These are phyloP conservation scores for Nitzschia sp. DNA, from an alignment of 108 stramenopile genomes.

Conservation along the genomic window DNA sequence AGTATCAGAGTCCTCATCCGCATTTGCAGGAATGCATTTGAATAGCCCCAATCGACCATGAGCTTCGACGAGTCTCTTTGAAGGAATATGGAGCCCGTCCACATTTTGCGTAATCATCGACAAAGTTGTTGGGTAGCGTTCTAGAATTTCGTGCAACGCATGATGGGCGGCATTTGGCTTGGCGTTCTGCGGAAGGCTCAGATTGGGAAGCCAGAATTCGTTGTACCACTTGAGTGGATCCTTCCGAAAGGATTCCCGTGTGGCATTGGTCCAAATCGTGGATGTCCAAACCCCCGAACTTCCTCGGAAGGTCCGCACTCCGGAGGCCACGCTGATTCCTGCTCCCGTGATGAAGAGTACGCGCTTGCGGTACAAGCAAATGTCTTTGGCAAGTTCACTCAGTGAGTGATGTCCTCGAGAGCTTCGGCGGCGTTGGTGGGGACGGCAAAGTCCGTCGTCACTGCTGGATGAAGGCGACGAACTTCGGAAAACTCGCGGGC, in stretches of 20 bases:
- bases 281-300: slow-evolving; percentile 72
- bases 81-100: slow-evolving; percentile 34
- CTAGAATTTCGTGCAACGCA: slow-evolving; percentile 55
- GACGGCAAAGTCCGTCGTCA: not conserved
- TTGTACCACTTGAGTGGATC: slow-evolving; percentile 82
- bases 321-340: slow-evolving; percentile 81
- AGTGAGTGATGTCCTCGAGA: slow-evolving; percentile 46
- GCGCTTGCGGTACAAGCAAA: slow-evolving; percentile 36
- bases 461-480: not conserved
- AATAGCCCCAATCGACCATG: slow-evolving; percentile 70
- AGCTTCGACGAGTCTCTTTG: slow-evolving; percentile 49
- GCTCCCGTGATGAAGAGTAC: slow-evolving; percentile 86
- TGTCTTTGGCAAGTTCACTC: slow-evolving; percentile 41
- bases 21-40: slow-evolving; percentile 75
- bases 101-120: slow-evolving; percentile 72
- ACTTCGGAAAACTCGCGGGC: not conserved
- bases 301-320: slow-evolving; percentile 89
- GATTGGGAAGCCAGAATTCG: slow-evolving; percentile 68
- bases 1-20: slow-evolving; percentile 65
- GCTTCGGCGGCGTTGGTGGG: slow-evolving; percentile 34
- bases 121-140: slow-evolving; percentile 27
- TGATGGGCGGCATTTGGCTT: slow-evolving; percentile 73
- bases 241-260: slow-evolving; percentile 67
- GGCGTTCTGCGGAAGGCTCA: slow-evolving; percentile 23
- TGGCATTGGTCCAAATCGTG: slow-evolving; percentile 65